Conservation (phyloP, 495 filamentous ascomycete species). For the Talaromyces nanjingensis region DNA sequence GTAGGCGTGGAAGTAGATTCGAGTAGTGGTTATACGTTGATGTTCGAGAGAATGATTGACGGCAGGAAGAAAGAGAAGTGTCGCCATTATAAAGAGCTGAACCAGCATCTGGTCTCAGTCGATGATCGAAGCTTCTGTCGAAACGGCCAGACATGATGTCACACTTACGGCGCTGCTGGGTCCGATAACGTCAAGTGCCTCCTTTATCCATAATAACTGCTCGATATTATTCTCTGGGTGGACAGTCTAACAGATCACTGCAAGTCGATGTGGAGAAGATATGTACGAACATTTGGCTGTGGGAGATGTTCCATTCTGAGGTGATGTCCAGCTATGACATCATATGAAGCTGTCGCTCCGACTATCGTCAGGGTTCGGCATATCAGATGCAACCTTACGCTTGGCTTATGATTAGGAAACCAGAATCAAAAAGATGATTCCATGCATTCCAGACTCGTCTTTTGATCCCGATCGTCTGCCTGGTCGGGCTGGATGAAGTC, state of each 20-base stretch:
- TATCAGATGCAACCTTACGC: not conserved
- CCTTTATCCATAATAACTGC: not conserved
- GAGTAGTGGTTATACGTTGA: not conserved
- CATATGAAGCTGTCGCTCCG: not conserved
- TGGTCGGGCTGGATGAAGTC: not conserved
- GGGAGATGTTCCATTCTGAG: not conserved
- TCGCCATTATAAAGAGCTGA: conserved; percentile 1
- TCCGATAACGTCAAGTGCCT: conserved; percentile 7
- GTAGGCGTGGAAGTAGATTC: not conserved
- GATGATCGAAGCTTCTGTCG: not conserved
- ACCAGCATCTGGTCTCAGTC: not conserved
- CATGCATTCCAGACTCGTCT: not conserved
- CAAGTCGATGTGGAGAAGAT: not conserved
- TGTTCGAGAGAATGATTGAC: not conserved
- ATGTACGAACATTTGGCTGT: not conserved
- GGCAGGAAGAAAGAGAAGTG: not conserved
- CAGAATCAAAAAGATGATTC: not conserved
- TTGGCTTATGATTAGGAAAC: not conserved
- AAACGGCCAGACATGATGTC: not conserved
- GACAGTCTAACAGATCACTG: not conserved
- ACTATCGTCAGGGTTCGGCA: not conserved
- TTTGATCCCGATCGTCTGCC: not conserved
- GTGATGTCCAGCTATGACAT: not conserved
- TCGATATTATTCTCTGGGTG: not conserved
- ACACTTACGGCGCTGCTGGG: conserved; percentile 6